Evolutionary conservation across 108 stramenopile species (phyloP), one percentile per base, ranked within the genome.

Genomic region (Nitzschia inconspicua): DNA sequence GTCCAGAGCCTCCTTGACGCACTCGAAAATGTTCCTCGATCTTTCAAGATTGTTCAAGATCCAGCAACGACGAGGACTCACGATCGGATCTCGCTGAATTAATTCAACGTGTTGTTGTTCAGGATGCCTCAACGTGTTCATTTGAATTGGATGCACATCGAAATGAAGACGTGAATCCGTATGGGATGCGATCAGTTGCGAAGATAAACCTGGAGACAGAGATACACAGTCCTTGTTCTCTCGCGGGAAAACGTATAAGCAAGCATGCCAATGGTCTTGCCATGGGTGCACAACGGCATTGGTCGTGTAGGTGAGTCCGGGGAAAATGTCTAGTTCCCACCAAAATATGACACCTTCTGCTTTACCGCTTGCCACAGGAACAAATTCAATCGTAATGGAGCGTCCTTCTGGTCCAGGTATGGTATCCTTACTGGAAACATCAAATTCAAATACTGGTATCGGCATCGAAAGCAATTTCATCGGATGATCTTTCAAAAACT

Each of bases 241-340:
- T 37, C 64, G 46, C 10, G 79, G 57, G 59, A 92, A 79, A 6
- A 83, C 55, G 36, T 72, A 89, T 1, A 93, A 39, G 52, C 82
- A 81, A 57, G 80, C 86, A 20, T 87, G 88, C 91, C 91, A 93
- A 53, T 93, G 91, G 73, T 93, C 91, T 77, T 93, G 91, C 70
- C 80, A 92, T 26, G 5, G 7, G 25, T 20, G 4, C 51, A 8
- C 20, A n/a, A 47, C 25, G 48, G 24, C 26, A n/a, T n/a, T 18
- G 48, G n/a, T 41, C 40, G 23, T 44, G 47, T 47, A 47, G 10
- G 47, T 47, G 11, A 37, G 6, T 26, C 44, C 60, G n/a, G 65
- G 53, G 30, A 62, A 79, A 14, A 89, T 55, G 47, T 93, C 82
- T 7, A 93, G 57, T 62, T 93, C 83, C 91, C 91, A 93, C 88